Percentiles rank a stretch among this genome's conserved stretches.
These are phyloP conservation scores for Dioscorea cayenensis DNA, from an alignment of 116 monocot species.

Conservation along the genomic window DNA sequence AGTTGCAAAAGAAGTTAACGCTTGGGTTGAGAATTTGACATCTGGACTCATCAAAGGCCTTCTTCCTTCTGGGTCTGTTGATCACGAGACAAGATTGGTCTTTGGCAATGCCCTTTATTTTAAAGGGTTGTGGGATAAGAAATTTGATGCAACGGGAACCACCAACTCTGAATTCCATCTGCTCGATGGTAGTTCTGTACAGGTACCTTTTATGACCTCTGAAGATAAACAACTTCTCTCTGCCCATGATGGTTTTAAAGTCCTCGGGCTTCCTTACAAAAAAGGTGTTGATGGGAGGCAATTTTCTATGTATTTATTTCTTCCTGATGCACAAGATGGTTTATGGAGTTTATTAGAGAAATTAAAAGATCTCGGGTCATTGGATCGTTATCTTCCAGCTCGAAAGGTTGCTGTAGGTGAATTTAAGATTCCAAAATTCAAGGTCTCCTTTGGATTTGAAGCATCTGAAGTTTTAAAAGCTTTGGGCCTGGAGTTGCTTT, in stretches of 20 bases:
- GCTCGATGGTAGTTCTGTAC: conserved; percentile 25
- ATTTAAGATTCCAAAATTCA: conserved; percentile 67
- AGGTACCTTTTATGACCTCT: conserved; percentile 54
- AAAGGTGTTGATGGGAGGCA: conserved; percentile 29
- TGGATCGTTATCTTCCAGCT: conserved; percentile 25
- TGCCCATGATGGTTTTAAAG: conserved; percentile 40
- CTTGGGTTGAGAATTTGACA: conserved; percentile 40
- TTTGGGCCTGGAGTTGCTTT: conserved; percentile 42
- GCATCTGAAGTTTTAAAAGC: conserved; percentile 30
- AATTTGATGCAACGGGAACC: conserved; percentile 41
- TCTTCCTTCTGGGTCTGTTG: conserved; percentile 31
- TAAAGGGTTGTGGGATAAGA: conserved; percentile 52
- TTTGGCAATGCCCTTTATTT: conserved; percentile 59
- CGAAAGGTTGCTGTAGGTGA: conserved; percentile 16
- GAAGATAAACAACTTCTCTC: conserved; percentile 29
- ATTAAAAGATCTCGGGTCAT: conserved; percentile 21
- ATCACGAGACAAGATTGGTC: conserved; percentile 24
- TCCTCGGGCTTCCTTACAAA: conserved; percentile 50
- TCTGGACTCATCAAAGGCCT: conserved; percentile 41
- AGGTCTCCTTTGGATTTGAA: conserved; percentile 48
- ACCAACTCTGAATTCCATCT: conserved; percentile 29
- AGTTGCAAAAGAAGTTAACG: conserved; percentile 31
- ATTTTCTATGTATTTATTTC: conserved; percentile 67
- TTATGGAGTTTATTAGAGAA: conserved; percentile 27
- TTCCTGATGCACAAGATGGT: conserved; percentile 46